phyloP scores from a whole-genome alignment of 2,329 filamentous ascomycete species.

The Fusarium odoratissimum region DNA sequence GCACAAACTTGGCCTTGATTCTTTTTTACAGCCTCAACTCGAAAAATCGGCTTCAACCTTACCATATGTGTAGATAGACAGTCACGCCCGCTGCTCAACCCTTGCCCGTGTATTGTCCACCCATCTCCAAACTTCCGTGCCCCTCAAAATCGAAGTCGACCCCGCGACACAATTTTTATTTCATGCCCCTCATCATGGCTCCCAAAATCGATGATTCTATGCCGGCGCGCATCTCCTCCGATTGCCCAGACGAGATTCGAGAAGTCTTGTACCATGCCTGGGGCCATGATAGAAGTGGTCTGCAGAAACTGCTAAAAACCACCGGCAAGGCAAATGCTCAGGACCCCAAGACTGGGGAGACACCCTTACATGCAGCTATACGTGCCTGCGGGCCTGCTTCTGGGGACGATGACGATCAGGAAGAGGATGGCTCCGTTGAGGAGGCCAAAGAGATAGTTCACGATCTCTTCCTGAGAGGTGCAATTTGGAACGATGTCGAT shows the following conservation, averaged over 20 bases:
- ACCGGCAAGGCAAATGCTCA: conserved; percentile 78
- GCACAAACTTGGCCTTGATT: conserved; percentile 5
- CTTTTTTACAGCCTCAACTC: background rate
- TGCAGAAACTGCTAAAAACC: conserved; percentile 76
- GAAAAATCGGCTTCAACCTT: conserved; percentile 4
- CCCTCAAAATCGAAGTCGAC: conserved; percentile 30
- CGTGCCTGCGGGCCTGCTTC: conserved; percentile 71
- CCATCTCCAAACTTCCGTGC: conserved; percentile 17
- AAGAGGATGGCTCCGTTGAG: conserved; percentile 61
- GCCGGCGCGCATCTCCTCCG: conserved; percentile 63
- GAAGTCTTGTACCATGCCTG: conserved; percentile 66
- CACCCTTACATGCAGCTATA: conserved; percentile 90
- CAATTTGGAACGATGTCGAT: conserved; percentile 98
- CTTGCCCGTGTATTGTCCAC: conserved; percentile 13
- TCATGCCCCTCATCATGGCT: conserved; percentile 37
- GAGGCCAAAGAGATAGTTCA: conserved; percentile 75
- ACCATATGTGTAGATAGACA: conserved; percentile 2
- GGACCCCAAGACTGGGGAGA: conserved; percentile 86
- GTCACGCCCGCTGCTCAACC: conserved; percentile 7
- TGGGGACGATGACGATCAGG: conserved; percentile 46
- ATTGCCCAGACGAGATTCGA: conserved; percentile 63
- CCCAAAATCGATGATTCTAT: conserved; percentile 61
- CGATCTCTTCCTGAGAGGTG: conserved; percentile 85
- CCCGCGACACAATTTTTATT: conserved; percentile 24
- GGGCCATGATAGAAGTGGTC: conserved; percentile 70